Base-by-base conservation (phyloP, 176 grass and related monocot species). In the Triticum aestivum region DNA sequence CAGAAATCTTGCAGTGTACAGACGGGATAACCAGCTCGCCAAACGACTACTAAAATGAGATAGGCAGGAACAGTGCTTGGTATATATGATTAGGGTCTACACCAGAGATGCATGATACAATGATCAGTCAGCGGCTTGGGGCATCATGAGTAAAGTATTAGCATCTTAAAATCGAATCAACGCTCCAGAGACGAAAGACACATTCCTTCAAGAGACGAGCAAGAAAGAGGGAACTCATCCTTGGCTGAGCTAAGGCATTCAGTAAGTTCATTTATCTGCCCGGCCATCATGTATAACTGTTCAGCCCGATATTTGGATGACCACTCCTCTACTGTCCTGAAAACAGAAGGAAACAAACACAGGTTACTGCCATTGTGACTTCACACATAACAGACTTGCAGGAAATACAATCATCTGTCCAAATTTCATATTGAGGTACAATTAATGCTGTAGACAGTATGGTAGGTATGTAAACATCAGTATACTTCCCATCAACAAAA, bases 211-310 rank as follows among this genome's bases (percentile, higher is more conserved):
- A 98, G 82, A 26, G 85, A 91, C 69, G 90, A 91, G 87, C 92
- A 98, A 89, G 92, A 92, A 79, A 83, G 37, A 39, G 97, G 97
- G 37, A 96, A 85, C 26, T 86, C 83, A 14, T 83, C 69, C 42
- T 65, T 86, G 73, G 85, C 79, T 80, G 91, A 94, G 66, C 81
- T 87, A 54, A 98, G 84, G 61, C 79, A 74, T 45, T 80, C 77
- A 71, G 75, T 83, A 66, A 96, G 86, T 85, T 92, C 90, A 73
- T 91, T 80, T 83, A 90, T 85, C 86, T 92, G 89, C 49, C 59
- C 72, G 17, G n/a, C 87, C 89, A 92, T 90, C 97, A 96, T 98
- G 84, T 96, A 94, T 34, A 98, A 39, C 85, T 98, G 94, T 80
- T 98, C 97, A 9, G 92, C 88, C 42, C 90, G 79, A 88, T 96